Base-by-base conservation (phyloP, 805 yeast genomes). In the Maudiozyma bulderi region DNA sequence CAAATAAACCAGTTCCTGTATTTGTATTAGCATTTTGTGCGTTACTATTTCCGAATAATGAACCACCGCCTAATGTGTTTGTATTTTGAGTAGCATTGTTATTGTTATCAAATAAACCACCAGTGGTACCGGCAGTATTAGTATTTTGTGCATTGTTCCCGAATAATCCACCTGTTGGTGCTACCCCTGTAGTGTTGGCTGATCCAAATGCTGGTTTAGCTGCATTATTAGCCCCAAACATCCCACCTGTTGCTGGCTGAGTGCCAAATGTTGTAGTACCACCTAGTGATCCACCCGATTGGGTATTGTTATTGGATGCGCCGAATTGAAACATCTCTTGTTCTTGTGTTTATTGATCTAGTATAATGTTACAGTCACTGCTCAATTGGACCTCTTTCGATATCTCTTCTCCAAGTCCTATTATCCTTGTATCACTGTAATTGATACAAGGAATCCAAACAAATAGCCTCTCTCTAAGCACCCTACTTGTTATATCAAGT, bases 311-410 rank as follows among this genome's bases (percentile, higher is more conserved):
- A 40, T 47, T 52, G n/a, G 49, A 37, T 38, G 51, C 49, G 15
- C 58, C 58, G 47, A 57, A 58, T 44, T 49, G 54, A 50, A 57
- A 55, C 60, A 57, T 56, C 13, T 35, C 20, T 13, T 20, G 26
- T 20, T 4, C 26, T 20, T 20, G 26, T 20, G 26, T 20, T 20
- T 20, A 20, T 35, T 35, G 15, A n/a, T 35, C 14, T n/a, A 35
- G 9, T 35, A 35, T 35, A 35, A 35, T 35, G 14, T 35, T n/a
- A 15, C 14, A 11, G 13, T 33, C 20, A 35, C 20, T 35, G 38
- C 13, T n/a, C 14, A n/a, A 14, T 13, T 7, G 4, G 38, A 13
- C 38, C 14, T 14, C 7, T 13, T 35, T 8, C 8, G 8, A 8
- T 14, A n/a, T 14, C 6, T 11, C 14, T n/a, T 5, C 8, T 35